Conservation (phyloP, 2,329 filamentous ascomycete species). For the Apiospora rasikravindrae region DNA sequence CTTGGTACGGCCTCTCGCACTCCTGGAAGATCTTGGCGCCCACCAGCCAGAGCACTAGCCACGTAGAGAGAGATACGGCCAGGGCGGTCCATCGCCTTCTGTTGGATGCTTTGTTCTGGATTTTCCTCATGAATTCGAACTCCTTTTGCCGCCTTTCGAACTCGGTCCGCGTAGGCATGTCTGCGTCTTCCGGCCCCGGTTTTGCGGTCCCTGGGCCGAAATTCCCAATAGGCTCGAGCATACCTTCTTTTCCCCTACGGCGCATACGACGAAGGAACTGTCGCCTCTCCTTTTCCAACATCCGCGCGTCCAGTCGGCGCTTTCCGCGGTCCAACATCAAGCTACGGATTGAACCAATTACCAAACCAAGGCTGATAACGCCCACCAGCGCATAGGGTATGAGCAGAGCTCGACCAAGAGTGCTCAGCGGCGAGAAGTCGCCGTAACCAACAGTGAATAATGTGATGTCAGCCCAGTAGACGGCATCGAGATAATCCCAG, state of each 20-base stretch:
- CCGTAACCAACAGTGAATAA: constrained; percentile 69
- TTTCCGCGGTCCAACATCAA: constrained; percentile 64
- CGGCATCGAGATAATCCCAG: constrained; percentile 77
- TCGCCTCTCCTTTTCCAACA: constrained; percentile 64
- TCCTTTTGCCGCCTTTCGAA: constrained; percentile 69
- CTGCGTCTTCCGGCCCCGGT: background rate
- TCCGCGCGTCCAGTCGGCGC: constrained; percentile 58
- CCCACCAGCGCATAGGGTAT: constrained; percentile 86
- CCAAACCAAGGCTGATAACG: constrained; percentile 80
- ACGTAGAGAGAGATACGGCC: constrained; percentile 68
- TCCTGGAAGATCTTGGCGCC: constrained; percentile 76
- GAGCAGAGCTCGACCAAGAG: constrained; percentile 71
- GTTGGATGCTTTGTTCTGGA: constrained; percentile 68
- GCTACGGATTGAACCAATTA: constrained; percentile 79
- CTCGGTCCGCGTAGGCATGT: constrained; percentile 44
- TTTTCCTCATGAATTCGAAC: constrained; percentile 81
- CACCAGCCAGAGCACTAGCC: constrained; percentile 78
- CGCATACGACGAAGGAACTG: constrained; percentile 51
- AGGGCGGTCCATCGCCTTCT: constrained; percentile 79
- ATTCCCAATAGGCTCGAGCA: constrained; percentile 55
- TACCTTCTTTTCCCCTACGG: constrained; percentile 48
- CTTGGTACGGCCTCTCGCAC: constrained; percentile 58
- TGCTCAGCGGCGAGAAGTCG: constrained; percentile 54
- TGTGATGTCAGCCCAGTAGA: constrained; percentile 81
- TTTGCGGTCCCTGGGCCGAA: background rate